These are phyloP conservation scores for Rhypophila decipiens DNA, from an alignment of 495 filamentous ascomycete genomes.

Conservation along the genomic window DNA sequence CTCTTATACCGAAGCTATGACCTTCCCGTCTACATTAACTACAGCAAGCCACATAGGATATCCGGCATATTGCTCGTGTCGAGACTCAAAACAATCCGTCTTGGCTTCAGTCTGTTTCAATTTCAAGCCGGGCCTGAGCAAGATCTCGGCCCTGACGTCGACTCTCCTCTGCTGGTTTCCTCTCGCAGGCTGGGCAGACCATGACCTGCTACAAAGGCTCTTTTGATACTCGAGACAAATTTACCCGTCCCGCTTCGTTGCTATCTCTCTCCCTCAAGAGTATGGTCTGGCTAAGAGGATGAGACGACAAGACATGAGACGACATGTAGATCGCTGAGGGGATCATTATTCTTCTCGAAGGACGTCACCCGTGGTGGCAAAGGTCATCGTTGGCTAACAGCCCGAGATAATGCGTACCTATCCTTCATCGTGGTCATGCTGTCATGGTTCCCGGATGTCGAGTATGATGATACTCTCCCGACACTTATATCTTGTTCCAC, in stretches of 20 bases:
- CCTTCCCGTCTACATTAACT: slow-evolving; percentile 2
- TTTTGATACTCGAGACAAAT: slow-evolving; percentile 32
- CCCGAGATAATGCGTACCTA: slow-evolving; percentile 9
- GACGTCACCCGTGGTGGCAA: slow-evolving; percentile 8
- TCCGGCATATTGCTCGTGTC: background rate
- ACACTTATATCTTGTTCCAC: slow-evolving; percentile 23
- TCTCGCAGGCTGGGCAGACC: too few species aligned
- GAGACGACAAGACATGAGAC: slow-evolving; percentile 18
- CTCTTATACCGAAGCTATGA: background rate
- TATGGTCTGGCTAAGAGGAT: slow-evolving; percentile 10
- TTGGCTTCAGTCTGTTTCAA: slow-evolving; percentile 6
- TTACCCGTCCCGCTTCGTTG: slow-evolving; percentile 31
- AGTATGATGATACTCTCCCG: background rate
- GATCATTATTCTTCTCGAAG: slow-evolving; percentile 3
- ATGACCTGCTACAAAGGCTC: slow-evolving; percentile 22
- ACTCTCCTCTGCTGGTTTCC: slow-evolving; percentile 8
- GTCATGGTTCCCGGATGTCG: slow-evolving; percentile 11
- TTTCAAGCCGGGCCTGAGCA: slow-evolving; percentile 15
- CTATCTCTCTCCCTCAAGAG: slow-evolving; percentile 12
- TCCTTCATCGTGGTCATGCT: slow-evolving; percentile 6
- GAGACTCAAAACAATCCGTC: slow-evolving; percentile 10
- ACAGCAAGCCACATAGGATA: background rate
- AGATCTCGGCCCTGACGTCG: slow-evolving; percentile 3
- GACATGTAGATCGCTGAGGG: slow-evolving; percentile 19
- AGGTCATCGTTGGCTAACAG: slow-evolving; percentile 13